These are phyloP conservation scores for Wickerhamomyces sp. DNA, from an alignment of 1,139 yeast genomes.

Conservation along the genomic window DNA sequence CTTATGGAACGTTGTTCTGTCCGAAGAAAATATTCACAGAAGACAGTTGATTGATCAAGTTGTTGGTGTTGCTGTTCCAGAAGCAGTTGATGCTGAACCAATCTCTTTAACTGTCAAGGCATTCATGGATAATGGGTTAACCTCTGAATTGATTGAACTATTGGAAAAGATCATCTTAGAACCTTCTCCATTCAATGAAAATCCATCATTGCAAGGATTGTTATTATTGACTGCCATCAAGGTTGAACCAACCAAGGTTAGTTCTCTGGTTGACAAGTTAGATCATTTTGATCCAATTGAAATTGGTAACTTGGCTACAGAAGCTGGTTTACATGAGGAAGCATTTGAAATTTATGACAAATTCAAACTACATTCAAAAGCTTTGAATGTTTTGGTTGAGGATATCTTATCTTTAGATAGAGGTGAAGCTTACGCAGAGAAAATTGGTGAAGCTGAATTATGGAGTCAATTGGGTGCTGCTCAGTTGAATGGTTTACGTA, in stretches of 20 bases:
- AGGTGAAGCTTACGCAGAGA: slow-evolving; percentile 91
- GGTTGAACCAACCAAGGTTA: slow-evolving; percentile 85
- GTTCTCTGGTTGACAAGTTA: slow-evolving; percentile 78
- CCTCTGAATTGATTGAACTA: slow-evolving; percentile 87
- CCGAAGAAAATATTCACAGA: slow-evolving; percentile 76
- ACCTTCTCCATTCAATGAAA: slow-evolving; percentile 95
- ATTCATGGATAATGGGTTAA: slow-evolving; percentile 92
- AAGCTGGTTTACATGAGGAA: slow-evolving; percentile 85
- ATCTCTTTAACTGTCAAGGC: slow-evolving; percentile 95
- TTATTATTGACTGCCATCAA: slow-evolving; percentile 90
- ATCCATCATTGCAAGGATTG: slow-evolving; percentile 90
- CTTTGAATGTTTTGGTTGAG: slow-evolving; percentile 87
- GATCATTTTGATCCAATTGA: slow-evolving; percentile 92
- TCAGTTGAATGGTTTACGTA: slow-evolving; percentile 88
- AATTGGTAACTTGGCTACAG: slow-evolving; percentile 89
- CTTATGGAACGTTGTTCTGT: slow-evolving; percentile 78
- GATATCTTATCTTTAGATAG: slow-evolving; percentile 92
- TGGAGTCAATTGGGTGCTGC: slow-evolving; percentile 98
- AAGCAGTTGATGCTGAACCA: slow-evolving; percentile 91
- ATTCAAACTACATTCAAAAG: slow-evolving; percentile 72
- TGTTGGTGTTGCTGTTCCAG: slow-evolving; percentile 95
- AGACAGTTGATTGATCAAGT: slow-evolving; percentile 90
- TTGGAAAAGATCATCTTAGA: slow-evolving; percentile 93
- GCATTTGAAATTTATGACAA: slow-evolving; percentile 92
- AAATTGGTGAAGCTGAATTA: slow-evolving; percentile 75